Conservation (phyloP, 148 eudicot genomes). For the Chenopodium berlandieri region DNA sequence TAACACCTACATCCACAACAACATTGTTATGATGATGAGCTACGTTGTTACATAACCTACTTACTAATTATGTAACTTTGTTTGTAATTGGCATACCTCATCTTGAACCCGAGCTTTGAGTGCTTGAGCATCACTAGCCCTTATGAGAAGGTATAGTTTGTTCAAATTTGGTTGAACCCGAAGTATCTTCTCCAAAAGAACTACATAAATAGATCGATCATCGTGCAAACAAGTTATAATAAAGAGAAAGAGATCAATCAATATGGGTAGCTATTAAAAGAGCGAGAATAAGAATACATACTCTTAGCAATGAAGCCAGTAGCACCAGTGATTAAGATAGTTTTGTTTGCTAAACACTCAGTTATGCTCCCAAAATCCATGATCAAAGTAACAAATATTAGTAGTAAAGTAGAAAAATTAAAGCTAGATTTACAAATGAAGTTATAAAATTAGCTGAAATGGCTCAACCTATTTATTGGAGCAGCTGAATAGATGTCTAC, state of each 20-base stretch:
- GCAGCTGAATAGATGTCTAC: too few relatives aligned
- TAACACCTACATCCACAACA: constrained; percentile 19
- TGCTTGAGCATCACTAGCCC: background rate
- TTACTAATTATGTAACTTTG: too few relatives aligned
- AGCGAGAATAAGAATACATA: too few relatives aligned
- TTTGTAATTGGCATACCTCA: background rate
- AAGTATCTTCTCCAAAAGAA: constrained; percentile 16
- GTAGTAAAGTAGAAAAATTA: too few relatives aligned
- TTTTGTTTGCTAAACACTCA: background rate
- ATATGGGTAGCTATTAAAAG: too few relatives aligned
- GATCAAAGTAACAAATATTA: too few relatives aligned
- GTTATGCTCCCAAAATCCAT: background rate
- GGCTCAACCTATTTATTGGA: too few relatives aligned
- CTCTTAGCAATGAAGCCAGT: background rate
- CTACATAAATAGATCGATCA: background rate
- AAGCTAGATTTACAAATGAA: too few relatives aligned
- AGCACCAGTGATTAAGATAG: background rate
- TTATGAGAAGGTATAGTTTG: constrained; percentile 14
- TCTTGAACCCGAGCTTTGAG: background rate
- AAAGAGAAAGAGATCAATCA: too few relatives aligned
- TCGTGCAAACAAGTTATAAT: too few relatives aligned
- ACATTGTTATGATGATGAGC: background rate
- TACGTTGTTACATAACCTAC: too few relatives aligned
- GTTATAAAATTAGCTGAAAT: too few relatives aligned
- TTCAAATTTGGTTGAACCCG: constrained; percentile 17